These are phyloP conservation scores for Laetiporus sulphureus DNA, from an alignment of 1,284 basidiomycete genomes.

Conservation along the genomic window DNA sequence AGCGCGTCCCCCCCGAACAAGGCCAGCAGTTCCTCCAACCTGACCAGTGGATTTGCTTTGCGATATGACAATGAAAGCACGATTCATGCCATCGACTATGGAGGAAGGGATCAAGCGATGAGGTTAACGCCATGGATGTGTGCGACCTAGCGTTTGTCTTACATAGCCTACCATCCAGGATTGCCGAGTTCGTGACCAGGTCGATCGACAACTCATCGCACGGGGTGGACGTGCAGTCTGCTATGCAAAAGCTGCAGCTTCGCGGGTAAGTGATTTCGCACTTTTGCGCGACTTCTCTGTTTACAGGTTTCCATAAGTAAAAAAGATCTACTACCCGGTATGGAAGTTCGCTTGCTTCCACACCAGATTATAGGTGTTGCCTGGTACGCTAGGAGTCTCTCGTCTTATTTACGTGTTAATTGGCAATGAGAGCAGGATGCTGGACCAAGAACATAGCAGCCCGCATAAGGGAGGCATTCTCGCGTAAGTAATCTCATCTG, in stretches of 20 bases:
- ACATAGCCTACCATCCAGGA: conserved; percentile 24
- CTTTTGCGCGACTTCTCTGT: not conserved
- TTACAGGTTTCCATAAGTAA: conserved; percentile 27
- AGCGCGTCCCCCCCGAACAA: too few species aligned
- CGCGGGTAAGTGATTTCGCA: conserved; percentile 30
- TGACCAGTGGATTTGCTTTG: conserved; percentile 7
- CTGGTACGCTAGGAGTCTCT: conserved; percentile 37
- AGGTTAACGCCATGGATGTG: conserved; percentile 4
- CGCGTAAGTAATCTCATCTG: conserved; percentile 48
- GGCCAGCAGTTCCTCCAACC: conserved; percentile 6
- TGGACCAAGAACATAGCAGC: conserved; percentile 44
- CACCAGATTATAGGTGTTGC: conserved; percentile 71
- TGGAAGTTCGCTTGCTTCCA: conserved; percentile 59
- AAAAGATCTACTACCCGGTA: conserved; percentile 48
- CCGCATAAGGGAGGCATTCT: conserved; percentile 64
- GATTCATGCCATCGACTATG: conserved; percentile 13
- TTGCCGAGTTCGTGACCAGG: conserved; percentile 53
- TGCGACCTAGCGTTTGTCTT: not conserved
- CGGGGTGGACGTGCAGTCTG: conserved; percentile 41
- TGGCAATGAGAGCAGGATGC: conserved; percentile 40
- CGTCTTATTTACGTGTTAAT: conserved; percentile 11
- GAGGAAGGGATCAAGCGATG: conserved; percentile 13
- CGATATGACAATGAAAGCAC: conserved; percentile 15
- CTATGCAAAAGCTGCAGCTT: conserved; percentile 44
- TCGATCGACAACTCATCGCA: conserved; percentile 50